Evolutionary conservation across 2,329 filamentous ascomycete species (phyloP), one percentile per base, ranked within the genome.

Genomic region (Paecilomyces niveus): DNA sequence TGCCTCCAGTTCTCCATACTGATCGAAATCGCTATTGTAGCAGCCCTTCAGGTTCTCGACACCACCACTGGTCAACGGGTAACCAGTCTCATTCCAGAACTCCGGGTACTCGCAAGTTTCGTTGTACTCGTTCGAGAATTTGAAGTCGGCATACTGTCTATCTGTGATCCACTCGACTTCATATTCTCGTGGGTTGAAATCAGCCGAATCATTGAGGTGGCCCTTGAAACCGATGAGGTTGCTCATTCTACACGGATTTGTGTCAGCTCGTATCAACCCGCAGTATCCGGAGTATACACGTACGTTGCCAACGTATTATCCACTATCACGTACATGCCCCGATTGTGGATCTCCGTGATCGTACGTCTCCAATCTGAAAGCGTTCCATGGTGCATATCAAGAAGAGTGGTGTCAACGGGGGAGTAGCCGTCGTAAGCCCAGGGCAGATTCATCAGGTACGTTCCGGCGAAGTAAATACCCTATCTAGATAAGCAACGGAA

Each of bases 261-360:
- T 7, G 39, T 45, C 9, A 45, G 39, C 39, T 45, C 15, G 21
- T 45, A 18, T 18, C 18, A 9, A n/a, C 39, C n/a, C n/a, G 7
- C 7, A 7, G n/a, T 9, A 8, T 45, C 39, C 15, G 15, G 39
- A 18, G n/a, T 45, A 63, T 84, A 50, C 51, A 64, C 72, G 66
- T 64, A 74, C 69, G 83, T 85, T 26, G 80, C 77, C 68, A 85
- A 79, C 2, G 83, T 85, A 65, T 84, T 85, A 65, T 85, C 83
- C 57, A 85, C 62, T 24, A 85, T 70, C 26, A 85, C 81, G 67
- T 84, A 84, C 82, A 85, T 85, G 58, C 75, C 78, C 31, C 79
- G 74, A 2, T 67, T 63, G 64, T 85, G 83, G 22, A 85, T 81
- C 52, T 80, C 81, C 32, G 77, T 69, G 57, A 85, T 78, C 3